Percentiles rank a stretch among this genome's conserved stretches.
These are phyloP conservation scores for Arthromyces matolae DNA, from an alignment of 768 basidiomycete genomes.

Conservation along the genomic window DNA sequence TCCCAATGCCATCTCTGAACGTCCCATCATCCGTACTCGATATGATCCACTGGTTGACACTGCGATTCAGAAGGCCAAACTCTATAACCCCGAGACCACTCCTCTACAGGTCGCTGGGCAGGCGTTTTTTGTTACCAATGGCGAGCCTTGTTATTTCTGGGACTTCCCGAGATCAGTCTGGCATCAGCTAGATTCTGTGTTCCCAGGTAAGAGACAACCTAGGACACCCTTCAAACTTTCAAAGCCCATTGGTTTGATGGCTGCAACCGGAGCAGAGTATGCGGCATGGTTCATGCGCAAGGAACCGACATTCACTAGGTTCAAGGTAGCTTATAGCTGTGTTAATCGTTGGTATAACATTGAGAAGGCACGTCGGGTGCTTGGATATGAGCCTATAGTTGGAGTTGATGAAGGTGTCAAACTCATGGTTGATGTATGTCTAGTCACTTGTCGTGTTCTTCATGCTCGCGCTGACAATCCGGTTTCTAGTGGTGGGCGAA, in stretches of 20 bases:
- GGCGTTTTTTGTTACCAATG: conserved; percentile 95
- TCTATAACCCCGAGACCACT: conserved; percentile 39
- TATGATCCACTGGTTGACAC: conserved; percentile 76
- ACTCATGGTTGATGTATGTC: conserved; percentile 67
- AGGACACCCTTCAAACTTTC: conserved; percentile 47
- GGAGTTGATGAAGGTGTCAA: conserved; percentile 86
- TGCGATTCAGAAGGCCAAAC: conserved; percentile 50
- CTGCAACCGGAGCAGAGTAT: conserved; percentile 73
- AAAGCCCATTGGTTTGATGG: conserved; percentile 58
- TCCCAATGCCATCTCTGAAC: conserved; percentile 36
- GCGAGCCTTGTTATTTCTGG: conserved; percentile 96
- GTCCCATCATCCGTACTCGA: conserved; percentile 66
- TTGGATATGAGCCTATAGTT: conserved; percentile 92
- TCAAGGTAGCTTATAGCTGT: conserved; percentile 77
- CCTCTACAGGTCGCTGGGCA: conserved; percentile 87
- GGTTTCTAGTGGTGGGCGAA: conserved; percentile 44
- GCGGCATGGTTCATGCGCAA: conserved; percentile 70
- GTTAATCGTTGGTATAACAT: conserved; percentile 88
- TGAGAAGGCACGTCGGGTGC: conserved; percentile 84
- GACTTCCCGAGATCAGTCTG: conserved; percentile 84
- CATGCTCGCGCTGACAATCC: not conserved
- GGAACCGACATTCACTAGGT: conserved; percentile 82
- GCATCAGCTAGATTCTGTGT: conserved; percentile 59
- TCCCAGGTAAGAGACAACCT: conserved; percentile 48
- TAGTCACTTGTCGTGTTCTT: not conserved